phyloP scores from a whole-genome alignment of 2,329 filamentous ascomycete genomes.

The Grosmannia serpens region DNA sequence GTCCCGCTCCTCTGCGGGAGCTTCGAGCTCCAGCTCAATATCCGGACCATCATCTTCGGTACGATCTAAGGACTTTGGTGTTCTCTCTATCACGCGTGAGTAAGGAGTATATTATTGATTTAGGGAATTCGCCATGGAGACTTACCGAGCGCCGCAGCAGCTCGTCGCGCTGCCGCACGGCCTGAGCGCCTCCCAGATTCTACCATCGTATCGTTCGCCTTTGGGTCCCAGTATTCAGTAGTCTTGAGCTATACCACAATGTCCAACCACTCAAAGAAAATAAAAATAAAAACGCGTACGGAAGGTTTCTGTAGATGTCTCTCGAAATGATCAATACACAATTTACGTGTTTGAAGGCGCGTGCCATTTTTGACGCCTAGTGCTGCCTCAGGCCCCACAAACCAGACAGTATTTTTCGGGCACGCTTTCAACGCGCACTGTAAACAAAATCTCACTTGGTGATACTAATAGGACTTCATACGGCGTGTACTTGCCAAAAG shows the following conservation, averaged over 20 bases:
- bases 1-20: slow-evolving; percentile 11
- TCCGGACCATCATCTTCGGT: slow-evolving; percentile 24
- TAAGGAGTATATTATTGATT: not conserved
- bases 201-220: slow-evolving; percentile 3
- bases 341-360: not conserved
- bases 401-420: no score
- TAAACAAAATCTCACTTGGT: no score
- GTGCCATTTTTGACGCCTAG: not conserved
- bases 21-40: slow-evolving; percentile 17
- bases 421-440: no score
- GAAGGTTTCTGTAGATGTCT: not conserved
- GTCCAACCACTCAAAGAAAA: not conserved
- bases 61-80: slow-evolving; percentile 30
- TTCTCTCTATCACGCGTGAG: slow-evolving; percentile 28
- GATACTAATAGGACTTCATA: no score
- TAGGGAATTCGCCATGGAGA: not conserved
- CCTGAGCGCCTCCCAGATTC: slow-evolving; percentile 26
- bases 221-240: not conserved
- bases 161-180: slow-evolving; percentile 31
- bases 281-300: no score
- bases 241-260: not conserved
- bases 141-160: slow-evolving; percentile 28
- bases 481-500: no score
- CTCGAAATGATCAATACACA: not conserved
- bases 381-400: not conserved